These are phyloP conservation scores for Schizosaccharomyces cryophilus DNA, from an alignment of 805 yeast genomes.

Conservation along the genomic window DNA sequence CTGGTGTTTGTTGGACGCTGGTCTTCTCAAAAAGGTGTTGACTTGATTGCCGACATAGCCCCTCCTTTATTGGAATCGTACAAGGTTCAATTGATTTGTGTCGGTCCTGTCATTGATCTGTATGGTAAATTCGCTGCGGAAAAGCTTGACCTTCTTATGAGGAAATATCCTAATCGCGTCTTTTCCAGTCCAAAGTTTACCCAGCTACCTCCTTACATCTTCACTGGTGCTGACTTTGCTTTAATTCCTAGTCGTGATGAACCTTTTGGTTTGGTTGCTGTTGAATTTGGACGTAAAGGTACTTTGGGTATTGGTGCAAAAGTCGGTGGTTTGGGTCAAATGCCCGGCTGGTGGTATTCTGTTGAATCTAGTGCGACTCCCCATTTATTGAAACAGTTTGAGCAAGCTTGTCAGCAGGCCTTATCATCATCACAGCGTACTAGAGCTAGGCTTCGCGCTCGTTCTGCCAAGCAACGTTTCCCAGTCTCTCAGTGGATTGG, in stretches of 20 bases:
- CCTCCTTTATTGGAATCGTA: not conserved
- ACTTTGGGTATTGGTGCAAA: conserved; percentile 3
- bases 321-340: conserved; percentile 3
- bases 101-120: conserved; percentile 2
- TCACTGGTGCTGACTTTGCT: conserved; percentile 2
- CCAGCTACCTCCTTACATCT: conserved; percentile 1
- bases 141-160: not conserved
- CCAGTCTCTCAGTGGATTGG: conserved; percentile 1
- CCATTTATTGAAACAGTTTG: conserved; percentile 1
- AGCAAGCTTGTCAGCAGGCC: conserved; percentile 1
- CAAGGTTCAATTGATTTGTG: conserved; percentile 1
- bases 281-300: conserved; percentile 3
- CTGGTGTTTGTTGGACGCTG: conserved; percentile 3
- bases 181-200: conserved; percentile 2
- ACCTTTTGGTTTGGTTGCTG: conserved; percentile 3
- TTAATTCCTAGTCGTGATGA: conserved; percentile 3
- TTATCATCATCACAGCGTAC: not conserved
- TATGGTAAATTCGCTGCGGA: conserved; percentile 2
- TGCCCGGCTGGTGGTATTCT: conserved; percentile 4
- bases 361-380: conserved; percentile 1
- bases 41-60: conserved; percentile 2
- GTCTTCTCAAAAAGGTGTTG: conserved; percentile 3
- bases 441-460: conserved; percentile 1
- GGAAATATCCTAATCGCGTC: not conserved
- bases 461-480: conserved; percentile 1